Conservation (phyloP, 805 yeast species). For the Yarrowia sp. region DNA sequence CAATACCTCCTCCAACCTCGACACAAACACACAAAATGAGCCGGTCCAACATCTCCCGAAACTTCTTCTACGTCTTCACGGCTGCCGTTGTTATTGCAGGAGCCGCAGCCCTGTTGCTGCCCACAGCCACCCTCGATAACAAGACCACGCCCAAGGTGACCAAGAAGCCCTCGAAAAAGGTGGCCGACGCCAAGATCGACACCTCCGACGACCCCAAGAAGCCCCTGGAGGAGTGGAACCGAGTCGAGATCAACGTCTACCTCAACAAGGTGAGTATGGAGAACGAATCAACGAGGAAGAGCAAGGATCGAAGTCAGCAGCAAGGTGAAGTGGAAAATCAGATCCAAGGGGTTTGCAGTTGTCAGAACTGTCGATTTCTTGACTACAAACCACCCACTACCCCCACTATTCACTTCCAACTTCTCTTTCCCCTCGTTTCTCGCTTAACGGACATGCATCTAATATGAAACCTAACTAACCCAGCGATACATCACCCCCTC, state of each 20-base stretch:
- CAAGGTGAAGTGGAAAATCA: no score
- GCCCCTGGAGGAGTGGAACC: constrained; percentile 30
- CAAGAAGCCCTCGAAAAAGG: constrained; percentile 32
- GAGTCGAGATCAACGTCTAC: constrained; percentile 29
- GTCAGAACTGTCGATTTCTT: no score
- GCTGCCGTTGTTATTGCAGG: constrained; percentile 34
- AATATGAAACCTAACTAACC: constrained; percentile 27
- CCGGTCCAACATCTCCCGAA: constrained; percentile 23
- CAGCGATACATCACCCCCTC: constrained; percentile 38
- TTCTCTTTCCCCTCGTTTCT: background rate
- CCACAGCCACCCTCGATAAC: constrained; percentile 35
- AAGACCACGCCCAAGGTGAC: constrained; percentile 29
- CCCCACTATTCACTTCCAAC: no score
- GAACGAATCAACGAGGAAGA: background rate
- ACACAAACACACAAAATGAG: constrained; percentile 4
- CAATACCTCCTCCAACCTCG: background rate
- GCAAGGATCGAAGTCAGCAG: background rate
- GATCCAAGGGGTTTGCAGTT: no score
- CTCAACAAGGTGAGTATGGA: constrained; percentile 37
- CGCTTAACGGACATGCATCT: constrained; percentile 4
- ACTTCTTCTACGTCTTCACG: constrained; percentile 22
- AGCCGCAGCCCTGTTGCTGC: constrained; percentile 29
- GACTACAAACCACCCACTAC: no score
- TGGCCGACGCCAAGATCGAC: constrained; percentile 17
- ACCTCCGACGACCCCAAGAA: constrained; percentile 36